A percentile compares a stretch with the other conserved stretches of the same genome.
These are phyloP conservation scores for Cerrena zonata DNA, from an alignment of 1,284 basidiomycete species.

Conservation along the genomic window DNA sequence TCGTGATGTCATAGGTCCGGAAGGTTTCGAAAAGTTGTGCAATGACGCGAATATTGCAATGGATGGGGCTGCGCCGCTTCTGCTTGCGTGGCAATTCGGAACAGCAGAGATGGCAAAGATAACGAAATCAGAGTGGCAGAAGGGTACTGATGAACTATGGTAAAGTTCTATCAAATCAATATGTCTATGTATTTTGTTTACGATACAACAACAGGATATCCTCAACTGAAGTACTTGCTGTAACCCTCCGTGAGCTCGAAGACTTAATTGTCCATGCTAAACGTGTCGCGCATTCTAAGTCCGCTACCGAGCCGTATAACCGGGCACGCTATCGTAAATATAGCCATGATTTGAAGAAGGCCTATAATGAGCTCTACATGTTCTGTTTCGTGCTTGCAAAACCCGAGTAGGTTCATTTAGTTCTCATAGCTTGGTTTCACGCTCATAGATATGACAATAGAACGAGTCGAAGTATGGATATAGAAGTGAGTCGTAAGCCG, in stretches of 20 bases:
- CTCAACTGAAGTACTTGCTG: conserved; percentile 43
- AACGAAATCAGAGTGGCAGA: conserved; percentile 60
- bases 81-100: conserved; percentile 67
- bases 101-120: conserved; percentile 68
- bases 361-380: conserved; percentile 59
- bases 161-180: conserved; percentile 29
- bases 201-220: conserved; percentile 43
- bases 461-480: conserved; percentile 67
- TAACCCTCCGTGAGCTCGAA: conserved; percentile 55
- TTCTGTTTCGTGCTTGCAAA: conserved; percentile 70
- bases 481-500: conserved; percentile 57
- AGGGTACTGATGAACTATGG: conserved; percentile 52
- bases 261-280: conserved; percentile 52
- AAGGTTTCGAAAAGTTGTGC: conserved; percentile 63
- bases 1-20: conserved; percentile 54
- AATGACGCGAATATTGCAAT: conserved; percentile 58
- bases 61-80: conserved; percentile 63
- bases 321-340: conserved; percentile 46
- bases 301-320: conserved; percentile 44
- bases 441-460: conserved; percentile 36
- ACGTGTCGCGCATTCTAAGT: conserved; percentile 25
- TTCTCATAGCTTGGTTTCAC: neutral
- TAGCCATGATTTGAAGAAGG: conserved; percentile 41
- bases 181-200: neutral
- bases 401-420: conserved; percentile 37